Conservation (phyloP, 495 filamentous ascomycete genomes). For the Pseudomonodictys pantanalensis region DNA sequence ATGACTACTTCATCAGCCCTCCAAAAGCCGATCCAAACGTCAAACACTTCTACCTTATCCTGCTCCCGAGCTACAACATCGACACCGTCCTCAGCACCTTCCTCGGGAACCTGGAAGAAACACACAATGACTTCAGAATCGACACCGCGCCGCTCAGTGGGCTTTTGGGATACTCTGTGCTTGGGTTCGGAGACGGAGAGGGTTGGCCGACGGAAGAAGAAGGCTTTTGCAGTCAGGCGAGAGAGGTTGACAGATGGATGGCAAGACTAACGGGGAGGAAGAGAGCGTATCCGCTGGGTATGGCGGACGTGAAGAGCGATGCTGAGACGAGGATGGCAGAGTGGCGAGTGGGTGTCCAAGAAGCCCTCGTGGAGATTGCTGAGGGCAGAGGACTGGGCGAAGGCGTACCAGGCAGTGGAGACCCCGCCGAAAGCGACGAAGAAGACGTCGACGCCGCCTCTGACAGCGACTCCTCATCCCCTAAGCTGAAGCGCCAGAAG, state of each 20-base stretch:
- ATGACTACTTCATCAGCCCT: constrained; percentile 77
- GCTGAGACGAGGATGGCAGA: constrained; percentile 62
- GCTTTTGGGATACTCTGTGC: constrained; percentile 84
- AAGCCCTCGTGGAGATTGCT: constrained; percentile 62
- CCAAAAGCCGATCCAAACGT: constrained; percentile 52
- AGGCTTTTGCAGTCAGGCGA: constrained; percentile 88
- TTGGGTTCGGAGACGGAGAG: constrained; percentile 87
- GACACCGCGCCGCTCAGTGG: constrained; percentile 77
- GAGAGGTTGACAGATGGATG: constrained; percentile 90
- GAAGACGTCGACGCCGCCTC: constrained; percentile 60
- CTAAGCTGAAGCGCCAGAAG: constrained; percentile 44
- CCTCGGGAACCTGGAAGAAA: constrained; percentile 79
- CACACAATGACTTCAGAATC: constrained; percentile 92
- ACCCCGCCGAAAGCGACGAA: constrained; percentile 77
- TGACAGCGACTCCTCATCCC: constrained; percentile 50
- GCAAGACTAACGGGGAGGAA: constrained; percentile 81
- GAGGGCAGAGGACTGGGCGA: constrained; percentile 68
- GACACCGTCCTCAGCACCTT: constrained; percentile 82
- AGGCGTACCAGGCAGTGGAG: constrained; percentile 75
- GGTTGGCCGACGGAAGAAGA: constrained; percentile 88
- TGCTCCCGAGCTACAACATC: constrained; percentile 88
- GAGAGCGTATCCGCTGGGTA: constrained; percentile 77
- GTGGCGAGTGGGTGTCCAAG: constrained; percentile 73
- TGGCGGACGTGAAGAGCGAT: constrained; percentile 79
- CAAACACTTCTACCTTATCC: constrained; percentile 73